Evolutionary conservation across 805 yeast genomes (phyloP).

Genomic region (Scheffersomyces stipitis): DNA sequence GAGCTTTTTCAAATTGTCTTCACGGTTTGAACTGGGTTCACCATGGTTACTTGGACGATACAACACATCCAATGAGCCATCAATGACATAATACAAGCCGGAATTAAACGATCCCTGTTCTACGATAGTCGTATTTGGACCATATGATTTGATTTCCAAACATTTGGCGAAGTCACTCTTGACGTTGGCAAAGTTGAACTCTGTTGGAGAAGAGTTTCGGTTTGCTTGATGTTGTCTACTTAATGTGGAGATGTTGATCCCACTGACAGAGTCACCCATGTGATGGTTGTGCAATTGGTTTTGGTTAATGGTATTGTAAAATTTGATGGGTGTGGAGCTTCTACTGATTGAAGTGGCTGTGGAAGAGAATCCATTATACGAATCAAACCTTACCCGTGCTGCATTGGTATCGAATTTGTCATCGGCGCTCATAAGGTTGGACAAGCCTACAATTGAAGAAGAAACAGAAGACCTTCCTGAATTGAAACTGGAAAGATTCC

Average conservation of each 20-base stretch:
- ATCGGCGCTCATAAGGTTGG: constrained; percentile 17
- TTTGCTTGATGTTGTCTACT: background rate
- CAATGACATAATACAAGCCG: constrained; percentile 79
- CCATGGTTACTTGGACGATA: constrained; percentile 31
- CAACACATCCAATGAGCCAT: constrained; percentile 68
- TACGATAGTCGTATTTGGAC: constrained; percentile 57
- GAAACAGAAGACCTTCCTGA: constrained; percentile 19
- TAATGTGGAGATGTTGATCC: background rate
- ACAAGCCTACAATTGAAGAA: constrained; percentile 32
- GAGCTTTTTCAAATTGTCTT: constrained; percentile 29
- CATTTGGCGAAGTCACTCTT: constrained; percentile 59
- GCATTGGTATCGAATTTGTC: constrained; percentile 17
- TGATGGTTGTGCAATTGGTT: constrained; percentile 5
- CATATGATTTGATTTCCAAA: constrained; percentile 54
- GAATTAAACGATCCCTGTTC: constrained; percentile 64
- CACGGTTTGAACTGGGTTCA: constrained; percentile 3
- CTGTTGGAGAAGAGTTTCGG: constrained; percentile 1
- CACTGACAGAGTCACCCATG: background rate
- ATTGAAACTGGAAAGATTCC: background rate
- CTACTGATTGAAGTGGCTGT: constrained; percentile 3
- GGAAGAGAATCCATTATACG: constrained; percentile 6
- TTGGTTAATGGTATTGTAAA: constrained; percentile 32
- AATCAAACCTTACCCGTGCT: constrained; percentile 12
- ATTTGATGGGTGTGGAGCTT: constrained; percentile 21
- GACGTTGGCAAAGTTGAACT: constrained; percentile 49